These are phyloP conservation scores for Parathielavia hyrcaniae DNA, from an alignment of 495 filamentous ascomycete genomes.

Conservation along the genomic window DNA sequence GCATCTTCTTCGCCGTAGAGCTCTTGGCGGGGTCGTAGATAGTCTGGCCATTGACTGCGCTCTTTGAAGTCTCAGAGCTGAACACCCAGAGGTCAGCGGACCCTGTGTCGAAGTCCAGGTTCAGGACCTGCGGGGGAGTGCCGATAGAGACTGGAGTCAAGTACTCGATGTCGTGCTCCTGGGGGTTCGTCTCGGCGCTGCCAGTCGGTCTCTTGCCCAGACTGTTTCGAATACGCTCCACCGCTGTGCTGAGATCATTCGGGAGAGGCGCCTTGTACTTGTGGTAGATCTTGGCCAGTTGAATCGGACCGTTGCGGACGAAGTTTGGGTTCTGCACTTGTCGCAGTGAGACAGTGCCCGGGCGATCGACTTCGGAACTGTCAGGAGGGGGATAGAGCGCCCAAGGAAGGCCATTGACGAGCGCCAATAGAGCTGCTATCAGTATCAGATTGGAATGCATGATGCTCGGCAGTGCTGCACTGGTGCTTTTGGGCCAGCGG, in stretches of 20 bases:
- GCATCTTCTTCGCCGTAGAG: conserved; percentile 44
- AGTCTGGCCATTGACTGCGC: conserved; percentile 44
- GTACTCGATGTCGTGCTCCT: conserved; percentile 57
- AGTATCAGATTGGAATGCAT: conserved; percentile 20
- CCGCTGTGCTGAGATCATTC: conserved; percentile 14
- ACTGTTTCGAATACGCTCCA: background rate
- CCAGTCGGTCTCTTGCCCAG: conserved; percentile 22
- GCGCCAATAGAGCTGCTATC: conserved; percentile 33
- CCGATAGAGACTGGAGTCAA: conserved; percentile 63
- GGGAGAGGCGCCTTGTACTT: conserved; percentile 49
- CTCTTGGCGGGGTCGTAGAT: conserved; percentile 52
- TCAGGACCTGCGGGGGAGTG: conserved; percentile 48
- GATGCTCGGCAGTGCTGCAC: too few species aligned
- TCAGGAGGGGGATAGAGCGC: conserved; percentile 15
- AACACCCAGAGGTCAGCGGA: conserved; percentile 64
- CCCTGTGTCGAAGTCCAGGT: conserved; percentile 70
- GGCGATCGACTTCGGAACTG: conserved; percentile 24
- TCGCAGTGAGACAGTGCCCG: conserved; percentile 38
- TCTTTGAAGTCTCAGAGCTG: conserved; percentile 26
- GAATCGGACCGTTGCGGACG: conserved; percentile 43
- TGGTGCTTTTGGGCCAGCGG: too few species aligned
- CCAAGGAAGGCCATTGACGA: conserved; percentile 36
- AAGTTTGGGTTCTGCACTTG: conserved; percentile 48
- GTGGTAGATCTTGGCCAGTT: conserved; percentile 51
- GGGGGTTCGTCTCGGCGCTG: conserved; percentile 48